These are phyloP conservation scores for Nitzschia inconspicua DNA, from an alignment of 108 stramenopile species.

Conservation along the genomic window DNA sequence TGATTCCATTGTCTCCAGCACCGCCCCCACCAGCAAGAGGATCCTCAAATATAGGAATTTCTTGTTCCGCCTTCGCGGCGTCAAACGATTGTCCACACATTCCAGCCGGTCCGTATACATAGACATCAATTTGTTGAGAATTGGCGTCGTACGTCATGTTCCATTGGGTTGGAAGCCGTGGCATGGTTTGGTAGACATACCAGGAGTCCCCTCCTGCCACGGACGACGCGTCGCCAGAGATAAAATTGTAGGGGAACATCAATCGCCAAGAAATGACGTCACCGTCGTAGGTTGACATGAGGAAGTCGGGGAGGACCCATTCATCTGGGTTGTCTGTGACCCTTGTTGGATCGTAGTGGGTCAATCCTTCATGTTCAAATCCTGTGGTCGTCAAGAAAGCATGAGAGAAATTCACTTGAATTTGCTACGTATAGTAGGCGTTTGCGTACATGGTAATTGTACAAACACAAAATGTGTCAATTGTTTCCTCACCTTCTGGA, in stretches of 20 bases:
- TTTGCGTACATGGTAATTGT: too few species aligned
- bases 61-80: constrained; percentile 17
- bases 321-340: constrained; percentile 4
- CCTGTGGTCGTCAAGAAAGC: too few species aligned
- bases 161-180: constrained; percentile 10
- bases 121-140: neutral
- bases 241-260: constrained; percentile 14
- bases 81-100: constrained; percentile 22
- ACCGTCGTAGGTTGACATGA: constrained; percentile 28
- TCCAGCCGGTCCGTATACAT: neutral
- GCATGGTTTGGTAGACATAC: constrained; percentile 20
- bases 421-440: too few species aligned
- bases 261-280: constrained; percentile 16
- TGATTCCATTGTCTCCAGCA: too few species aligned
- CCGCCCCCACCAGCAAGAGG: too few species aligned
- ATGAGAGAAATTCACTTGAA: too few species aligned
- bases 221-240: neutral
- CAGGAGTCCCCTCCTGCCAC: neutral
- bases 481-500: constrained; percentile 22
- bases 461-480: too few species aligned
- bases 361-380: constrained; percentile 26
- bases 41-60: neutral
- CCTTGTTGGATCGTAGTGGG: too few species aligned
- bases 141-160: constrained; percentile 8
- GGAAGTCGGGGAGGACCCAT: constrained; percentile 16